Base-by-base conservation (phyloP, 345 rosid genomes). In the Populus ilicifolia region DNA sequence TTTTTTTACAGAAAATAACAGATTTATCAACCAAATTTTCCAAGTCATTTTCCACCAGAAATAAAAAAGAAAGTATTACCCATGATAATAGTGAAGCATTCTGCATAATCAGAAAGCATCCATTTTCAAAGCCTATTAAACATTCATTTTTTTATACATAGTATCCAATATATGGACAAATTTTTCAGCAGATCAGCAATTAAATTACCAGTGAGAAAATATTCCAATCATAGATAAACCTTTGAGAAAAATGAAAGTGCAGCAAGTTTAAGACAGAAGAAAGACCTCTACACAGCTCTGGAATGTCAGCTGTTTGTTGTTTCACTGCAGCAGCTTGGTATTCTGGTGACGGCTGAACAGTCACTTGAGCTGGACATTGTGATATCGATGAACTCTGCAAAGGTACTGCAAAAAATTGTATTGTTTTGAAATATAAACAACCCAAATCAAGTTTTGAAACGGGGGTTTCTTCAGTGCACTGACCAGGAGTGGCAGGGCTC, bases 261-360 rank as follows among this genome's bases (percentile, higher is more conserved):
- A 71, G 18, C 83, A 23, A 25, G 18, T n/a, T n/a, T 18, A 64
- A 25, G 54, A 43, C 73, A 36, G 30, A 59, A 65, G 39, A 18
- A 30, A 76, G 50, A 93, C 98, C 97, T 90, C 84, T 86, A 6
- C 83, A 78, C 38, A 75, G 54, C 66, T 84, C 91, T 6, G 84
- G 80, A 69, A 82, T 29, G 62, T 83, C 77, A 8, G 76, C 79
- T 78, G 78, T 84, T 43, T 86, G 86, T 56, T 89, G 93, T 63
- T 85, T 90, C 25, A 82, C 76, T 59, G 84, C 52, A 25, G 90
- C 79, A 50, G 87, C 81, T 80, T 85, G 90, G 78, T 79, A 79
- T 46, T 86, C 88, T 56, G 82, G 81, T 18, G 90, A 72, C 66
- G 90, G 83, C 79, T 63, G 84, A 68, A 81, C 85, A 62, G 83